A percentile compares a stretch with the other conserved stretches of the same genome.
These are phyloP conservation scores for Persicaria tinctoria DNA, from an alignment of 148 eudicot species.

Conservation along the genomic window DNA sequence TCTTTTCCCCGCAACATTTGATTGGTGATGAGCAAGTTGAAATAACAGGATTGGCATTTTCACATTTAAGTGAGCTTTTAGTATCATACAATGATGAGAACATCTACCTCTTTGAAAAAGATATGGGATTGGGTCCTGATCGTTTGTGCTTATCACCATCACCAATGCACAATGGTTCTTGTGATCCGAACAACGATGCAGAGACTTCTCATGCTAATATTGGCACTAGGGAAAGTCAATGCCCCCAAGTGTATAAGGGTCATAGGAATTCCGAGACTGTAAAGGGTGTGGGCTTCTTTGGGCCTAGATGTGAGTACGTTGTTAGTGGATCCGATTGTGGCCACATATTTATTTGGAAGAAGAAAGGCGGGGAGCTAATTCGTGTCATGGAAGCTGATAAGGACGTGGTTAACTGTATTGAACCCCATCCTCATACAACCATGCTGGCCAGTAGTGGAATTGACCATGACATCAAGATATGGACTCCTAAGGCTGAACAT, in stretches of 20 bases:
- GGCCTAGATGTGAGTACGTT: conserved; percentile 80
- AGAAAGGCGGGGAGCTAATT: conserved; percentile 63
- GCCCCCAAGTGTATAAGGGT: conserved; percentile 72
- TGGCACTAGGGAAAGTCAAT: conserved; percentile 29
- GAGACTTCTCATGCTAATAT: conserved; percentile 21
- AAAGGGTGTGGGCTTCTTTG: conserved; percentile 87
- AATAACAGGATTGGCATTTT: conserved; percentile 84
- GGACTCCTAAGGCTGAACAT: conserved; percentile 74
- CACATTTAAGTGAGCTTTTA: conserved; percentile 82
- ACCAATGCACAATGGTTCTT: conserved; percentile 28
- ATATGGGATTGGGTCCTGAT: conserved; percentile 70
- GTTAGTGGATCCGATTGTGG: conserved; percentile 99
- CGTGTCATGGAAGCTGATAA: conserved; percentile 90
- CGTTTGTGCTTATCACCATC: conserved; percentile 34
- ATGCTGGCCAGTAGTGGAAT: conserved; percentile 88
- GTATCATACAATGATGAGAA: conserved; percentile 67
- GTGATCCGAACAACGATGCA: conserved; percentile 22
- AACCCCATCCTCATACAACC: conserved; percentile 70
- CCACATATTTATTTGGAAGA: conserved; percentile 83
- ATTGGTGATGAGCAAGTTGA: conserved; percentile 50
- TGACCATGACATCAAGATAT: conserved; percentile 70
- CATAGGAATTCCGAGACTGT: conserved; percentile 63
- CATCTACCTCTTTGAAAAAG: conserved; percentile 71
- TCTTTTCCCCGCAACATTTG: conserved; percentile 74
- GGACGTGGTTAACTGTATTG: conserved; percentile 76